Percentiles rank a stretch among this genome's conserved stretches.
Conservation (phyloP, 768 basidiomycete species). For the Phlebiopsis gigantea region DNA sequence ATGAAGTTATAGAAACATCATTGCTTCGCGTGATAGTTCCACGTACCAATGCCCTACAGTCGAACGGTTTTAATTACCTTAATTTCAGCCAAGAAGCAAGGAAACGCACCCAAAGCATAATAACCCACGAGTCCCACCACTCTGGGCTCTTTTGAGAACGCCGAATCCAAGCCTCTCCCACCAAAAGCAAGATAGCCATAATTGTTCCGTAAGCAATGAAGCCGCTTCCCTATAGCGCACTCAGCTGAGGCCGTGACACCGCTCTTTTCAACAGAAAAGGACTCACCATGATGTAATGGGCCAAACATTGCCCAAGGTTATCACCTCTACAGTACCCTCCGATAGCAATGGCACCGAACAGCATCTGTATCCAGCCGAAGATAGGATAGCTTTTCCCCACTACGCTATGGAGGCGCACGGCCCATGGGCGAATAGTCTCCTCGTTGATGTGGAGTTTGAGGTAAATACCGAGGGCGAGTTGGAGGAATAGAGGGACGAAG, state of each 20-base stretch:
- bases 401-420: conserved; percentile 67
- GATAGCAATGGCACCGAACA: conserved; percentile 76
- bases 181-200: conserved; percentile 71
- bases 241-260: not conserved
- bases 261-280: not conserved
- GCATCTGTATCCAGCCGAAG: conserved; percentile 83
- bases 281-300: conserved; percentile 75
- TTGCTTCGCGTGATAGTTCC: not conserved
- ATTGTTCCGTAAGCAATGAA: conserved; percentile 86
- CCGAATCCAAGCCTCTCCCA: conserved; percentile 75
- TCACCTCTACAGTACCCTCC: conserved; percentile 78
- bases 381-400: conserved; percentile 82
- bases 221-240: conserved; percentile 65
- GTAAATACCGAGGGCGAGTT: conserved; percentile 76
- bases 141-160: conserved; percentile 72
- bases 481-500: conserved; percentile 57
- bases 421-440: conserved; percentile 62
- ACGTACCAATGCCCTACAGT: conserved; percentile 53
- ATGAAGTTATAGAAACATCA: not conserved
- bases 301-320: conserved; percentile 78
- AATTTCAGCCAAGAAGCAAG: not conserved
- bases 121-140: conserved; percentile 78
- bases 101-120: conserved; percentile 42
- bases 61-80: not conserved
- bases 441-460: conserved; percentile 91